Percentiles rank a stretch among this genome's conserved stretches.
phyloP scores from a whole-genome alignment of 768 basidiomycete genomes.

The Dioszegia hungarica region DNA sequence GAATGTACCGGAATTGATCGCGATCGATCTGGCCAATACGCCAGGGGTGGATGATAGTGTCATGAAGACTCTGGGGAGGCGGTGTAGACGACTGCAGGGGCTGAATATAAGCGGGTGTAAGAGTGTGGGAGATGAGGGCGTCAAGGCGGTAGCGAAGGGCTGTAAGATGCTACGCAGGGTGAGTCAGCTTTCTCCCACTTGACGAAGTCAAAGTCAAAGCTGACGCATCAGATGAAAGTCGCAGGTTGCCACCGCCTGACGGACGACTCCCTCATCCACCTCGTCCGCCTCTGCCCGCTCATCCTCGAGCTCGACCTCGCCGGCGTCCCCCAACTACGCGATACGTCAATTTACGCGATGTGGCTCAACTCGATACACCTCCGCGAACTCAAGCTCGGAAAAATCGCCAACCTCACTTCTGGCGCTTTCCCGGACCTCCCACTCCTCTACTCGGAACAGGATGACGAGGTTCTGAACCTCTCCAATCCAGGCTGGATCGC shows the following conservation, averaged over 20 bases:
- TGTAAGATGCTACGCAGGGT: conserved; percentile 73
- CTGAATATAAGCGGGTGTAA: conserved; percentile 84
- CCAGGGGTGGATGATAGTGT: conserved; percentile 65
- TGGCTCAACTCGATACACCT: conserved; percentile 76
- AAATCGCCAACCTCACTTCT: conserved; percentile 73
- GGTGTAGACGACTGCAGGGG: conserved; percentile 75
- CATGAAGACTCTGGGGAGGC: conserved; percentile 64
- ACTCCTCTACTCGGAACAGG: conserved; percentile 39
- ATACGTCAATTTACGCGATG: conserved; percentile 71
- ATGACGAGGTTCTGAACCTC: conserved; percentile 4
- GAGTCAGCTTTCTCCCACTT: conserved; percentile 17
- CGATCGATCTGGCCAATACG: conserved; percentile 77
- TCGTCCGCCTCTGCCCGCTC: conserved; percentile 73
- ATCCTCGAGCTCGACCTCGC: conserved; percentile 93
- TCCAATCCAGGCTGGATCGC: background rate
- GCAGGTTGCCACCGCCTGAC: conserved; percentile 71
- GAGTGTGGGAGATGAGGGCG: conserved; percentile 68
- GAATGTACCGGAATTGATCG: conserved; percentile 69
- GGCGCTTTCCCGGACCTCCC: conserved; percentile 72
- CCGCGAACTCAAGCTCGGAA: conserved; percentile 83
- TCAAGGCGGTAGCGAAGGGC: conserved; percentile 67
- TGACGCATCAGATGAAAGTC: conserved; percentile 64
- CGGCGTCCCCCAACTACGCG: conserved; percentile 70
- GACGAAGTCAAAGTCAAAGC: background rate
- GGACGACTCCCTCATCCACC: conserved; percentile 66